Conservation (phyloP, 2,329 filamentous ascomycete species). For the Xylaria hypoxylon region DNA sequence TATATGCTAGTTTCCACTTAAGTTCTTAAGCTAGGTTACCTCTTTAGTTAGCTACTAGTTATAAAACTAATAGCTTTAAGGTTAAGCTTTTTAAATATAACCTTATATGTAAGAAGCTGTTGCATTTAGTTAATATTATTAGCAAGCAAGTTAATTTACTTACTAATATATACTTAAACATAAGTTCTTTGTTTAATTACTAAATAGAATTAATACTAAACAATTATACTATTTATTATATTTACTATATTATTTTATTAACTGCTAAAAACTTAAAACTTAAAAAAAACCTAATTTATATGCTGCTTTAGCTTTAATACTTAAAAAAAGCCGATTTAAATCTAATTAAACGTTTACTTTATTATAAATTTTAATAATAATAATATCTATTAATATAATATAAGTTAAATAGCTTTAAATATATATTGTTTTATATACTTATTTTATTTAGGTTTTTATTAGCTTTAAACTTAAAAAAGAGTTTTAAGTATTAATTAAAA, state of each 20-base stretch:
- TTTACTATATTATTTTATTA: constrained; percentile 23
- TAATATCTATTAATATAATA: constrained; percentile 86
- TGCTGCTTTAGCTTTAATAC: constrained; percentile 68
- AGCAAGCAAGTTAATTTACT: constrained; percentile 68
- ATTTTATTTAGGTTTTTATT: constrained; percentile 67
- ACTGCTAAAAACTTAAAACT: constrained; percentile 40
- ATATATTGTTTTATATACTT: neutral
- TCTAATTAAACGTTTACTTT: constrained; percentile 80
- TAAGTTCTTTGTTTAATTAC: constrained; percentile 44
- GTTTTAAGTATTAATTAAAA: constrained; percentile 72
- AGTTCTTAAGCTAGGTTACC: constrained; percentile 34
- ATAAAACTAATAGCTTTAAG: neutral
- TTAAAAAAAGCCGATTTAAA: constrained; percentile 62
- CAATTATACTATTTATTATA: neutral
- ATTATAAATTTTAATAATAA: constrained; percentile 70
- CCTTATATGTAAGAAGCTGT: constrained; percentile 41
- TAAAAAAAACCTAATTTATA: constrained; percentile 52
- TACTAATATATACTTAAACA: constrained; percentile 64
- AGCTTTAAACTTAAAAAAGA: constrained; percentile 62
- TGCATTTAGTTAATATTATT: constrained; percentile 50
- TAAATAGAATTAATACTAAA: neutral
- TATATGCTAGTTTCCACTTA: constrained; percentile 13
- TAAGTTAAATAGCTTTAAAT: constrained; percentile 60
- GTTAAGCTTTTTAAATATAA: constrained; percentile 33
- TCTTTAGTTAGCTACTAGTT: neutral